Evolutionary conservation across 306 rosid genomes (phyloP).

Genomic region (Alnus glutinosa): DNA sequence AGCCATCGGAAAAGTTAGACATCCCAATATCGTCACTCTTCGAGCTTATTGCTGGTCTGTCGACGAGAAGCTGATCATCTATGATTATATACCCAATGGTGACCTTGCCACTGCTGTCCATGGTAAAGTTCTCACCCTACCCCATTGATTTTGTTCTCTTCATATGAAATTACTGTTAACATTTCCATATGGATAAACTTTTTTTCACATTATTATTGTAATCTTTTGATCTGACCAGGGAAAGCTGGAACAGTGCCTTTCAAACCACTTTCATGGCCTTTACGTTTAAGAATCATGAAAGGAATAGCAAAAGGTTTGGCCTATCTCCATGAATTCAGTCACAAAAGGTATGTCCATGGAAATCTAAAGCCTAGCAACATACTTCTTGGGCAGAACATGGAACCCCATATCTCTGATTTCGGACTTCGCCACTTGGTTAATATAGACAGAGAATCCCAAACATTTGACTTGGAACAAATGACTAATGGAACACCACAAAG

Average conservation of each 20-base stretch:
- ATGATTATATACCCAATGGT: slow-evolving; percentile 54
- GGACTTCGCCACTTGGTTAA: slow-evolving; percentile 55
- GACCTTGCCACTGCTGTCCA: slow-evolving; percentile 53
- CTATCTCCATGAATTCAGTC: slow-evolving; percentile 57
- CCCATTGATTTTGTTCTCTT: neutral
- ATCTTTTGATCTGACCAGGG: slow-evolving; percentile 27
- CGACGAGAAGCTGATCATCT: slow-evolving; percentile 59
- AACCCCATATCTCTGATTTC: slow-evolving; percentile 51
- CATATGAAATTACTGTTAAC: neutral
- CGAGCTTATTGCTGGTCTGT: slow-evolving; percentile 65
- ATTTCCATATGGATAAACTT: neutral
- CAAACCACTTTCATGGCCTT: slow-evolving; percentile 44
- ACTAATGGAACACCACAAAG: slow-evolving; percentile 19
- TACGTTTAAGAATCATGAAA: slow-evolving; percentile 45
- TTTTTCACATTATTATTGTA: neutral
- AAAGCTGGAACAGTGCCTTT: slow-evolving; percentile 42
- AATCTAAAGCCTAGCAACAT: slow-evolving; percentile 52
- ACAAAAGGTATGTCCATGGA: slow-evolving; percentile 59
- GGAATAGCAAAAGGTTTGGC: slow-evolving; percentile 58
- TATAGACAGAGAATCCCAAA: slow-evolving; percentile 49
- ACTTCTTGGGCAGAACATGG: slow-evolving; percentile 56
- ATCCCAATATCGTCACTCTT: slow-evolving; percentile 48
- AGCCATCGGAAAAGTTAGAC: slow-evolving; percentile 65
- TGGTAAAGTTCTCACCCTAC: slow-evolving; percentile 27
- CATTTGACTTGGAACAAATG: slow-evolving; percentile 9